phyloP scores from a whole-genome alignment of 257 asterid species.

The Gentiana macrophylla region DNA sequence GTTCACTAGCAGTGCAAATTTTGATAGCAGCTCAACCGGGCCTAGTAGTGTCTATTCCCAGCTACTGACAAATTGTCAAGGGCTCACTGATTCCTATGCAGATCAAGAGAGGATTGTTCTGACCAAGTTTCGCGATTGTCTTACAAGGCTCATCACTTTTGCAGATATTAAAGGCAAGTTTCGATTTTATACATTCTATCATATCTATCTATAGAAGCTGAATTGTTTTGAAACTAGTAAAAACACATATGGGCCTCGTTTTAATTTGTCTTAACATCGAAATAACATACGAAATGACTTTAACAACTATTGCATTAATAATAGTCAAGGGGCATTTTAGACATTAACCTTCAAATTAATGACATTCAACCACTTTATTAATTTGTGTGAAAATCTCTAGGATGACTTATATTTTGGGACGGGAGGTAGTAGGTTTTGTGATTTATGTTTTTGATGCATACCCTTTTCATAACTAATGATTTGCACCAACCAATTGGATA shows the following conservation, averaged over 20 bases:
- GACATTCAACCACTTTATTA: too few species aligned
- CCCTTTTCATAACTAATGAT: background rate
- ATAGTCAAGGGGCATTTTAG: too few species aligned
- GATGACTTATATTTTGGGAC: too few species aligned
- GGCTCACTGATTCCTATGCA: conserved; percentile 40
- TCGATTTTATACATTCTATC: conserved; percentile 6
- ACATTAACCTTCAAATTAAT: too few species aligned
- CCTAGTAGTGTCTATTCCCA: conserved; percentile 26
- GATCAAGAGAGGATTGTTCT: conserved; percentile 91
- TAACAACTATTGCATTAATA: too few species aligned
- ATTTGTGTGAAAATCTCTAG: too few species aligned
- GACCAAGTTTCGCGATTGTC: conserved; percentile 89
- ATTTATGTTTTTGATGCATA: too few species aligned
- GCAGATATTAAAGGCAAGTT: conserved; percentile 82
- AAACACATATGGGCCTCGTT: background rate
- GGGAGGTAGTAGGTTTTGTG: too few species aligned
- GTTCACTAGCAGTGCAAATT: conserved; percentile 45
- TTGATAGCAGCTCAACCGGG: conserved; percentile 35
- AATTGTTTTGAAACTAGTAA: background rate
- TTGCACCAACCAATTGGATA: conserved; percentile 12
- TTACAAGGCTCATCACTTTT: conserved; percentile 69
- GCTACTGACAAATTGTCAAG: conserved; percentile 39
- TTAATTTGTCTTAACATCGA: background rate
- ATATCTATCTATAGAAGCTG: background rate
- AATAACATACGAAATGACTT: too few species aligned